A percentile compares a stretch with the other conserved stretches of the same genome.
Conservation (phyloP, 805 yeast species). For the Ogataea nitratoaversa region DNA sequence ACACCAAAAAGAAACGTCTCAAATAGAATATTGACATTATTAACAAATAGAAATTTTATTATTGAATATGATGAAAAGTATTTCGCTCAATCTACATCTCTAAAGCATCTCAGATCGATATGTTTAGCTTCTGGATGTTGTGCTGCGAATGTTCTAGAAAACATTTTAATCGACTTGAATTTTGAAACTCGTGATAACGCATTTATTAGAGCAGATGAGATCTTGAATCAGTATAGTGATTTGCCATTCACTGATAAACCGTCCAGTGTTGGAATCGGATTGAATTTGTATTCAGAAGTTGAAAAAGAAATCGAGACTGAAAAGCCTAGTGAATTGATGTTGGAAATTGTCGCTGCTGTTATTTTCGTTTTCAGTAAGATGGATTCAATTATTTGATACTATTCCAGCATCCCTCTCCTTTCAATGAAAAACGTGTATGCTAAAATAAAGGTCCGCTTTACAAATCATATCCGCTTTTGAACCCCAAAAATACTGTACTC, state of each 20-base stretch:
- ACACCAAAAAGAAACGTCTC: constrained; percentile 78
- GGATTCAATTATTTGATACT: constrained; percentile 73
- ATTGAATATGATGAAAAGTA: constrained; percentile 51
- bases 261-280: constrained; percentile 65
- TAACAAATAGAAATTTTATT: constrained; percentile 68
- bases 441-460: too few relatives aligned
- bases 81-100: constrained; percentile 66
- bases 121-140: constrained; percentile 83
- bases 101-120: constrained; percentile 70
- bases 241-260: constrained; percentile 65
- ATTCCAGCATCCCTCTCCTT: too few relatives aligned
- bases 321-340: constrained; percentile 53
- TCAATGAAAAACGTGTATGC: too few relatives aligned
- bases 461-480: too few relatives aligned
- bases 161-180: constrained; percentile 68
- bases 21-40: constrained; percentile 62
- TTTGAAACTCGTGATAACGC: constrained; percentile 92
- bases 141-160: constrained; percentile 95
- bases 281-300: constrained; percentile 55
- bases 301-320: constrained; percentile 47
- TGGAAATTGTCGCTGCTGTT: constrained; percentile 93
- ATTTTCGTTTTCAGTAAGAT: constrained; percentile 84
- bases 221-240: constrained; percentile 75
- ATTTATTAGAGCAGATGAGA: constrained; percentile 89
- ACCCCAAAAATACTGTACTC: background rate